Percentiles rank a stretch among this genome's conserved stretches.
These are phyloP conservation scores for Planoprotostelium fungivorum DNA, from an alignment of 78 protist genomes.

Conservation along the genomic window DNA sequence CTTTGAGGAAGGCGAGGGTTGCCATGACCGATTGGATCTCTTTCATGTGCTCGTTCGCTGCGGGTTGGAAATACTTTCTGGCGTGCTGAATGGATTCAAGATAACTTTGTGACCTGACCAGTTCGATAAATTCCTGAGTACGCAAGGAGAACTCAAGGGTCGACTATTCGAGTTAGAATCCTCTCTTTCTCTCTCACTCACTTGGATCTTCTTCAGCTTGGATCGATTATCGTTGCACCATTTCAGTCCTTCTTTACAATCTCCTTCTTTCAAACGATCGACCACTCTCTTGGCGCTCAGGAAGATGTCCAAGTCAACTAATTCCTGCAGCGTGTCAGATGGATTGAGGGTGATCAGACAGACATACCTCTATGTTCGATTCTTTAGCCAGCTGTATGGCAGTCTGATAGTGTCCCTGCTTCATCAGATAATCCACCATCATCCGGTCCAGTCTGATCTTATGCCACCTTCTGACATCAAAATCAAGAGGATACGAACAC, in stretches of 20 bases:
- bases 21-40: slow-evolving; percentile 69
- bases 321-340: no score
- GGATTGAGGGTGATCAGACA: no score
- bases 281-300: slow-evolving; percentile 42
- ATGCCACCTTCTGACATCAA: background rate
- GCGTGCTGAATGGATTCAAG: slow-evolving; percentile 12
- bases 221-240: slow-evolving; percentile 70
- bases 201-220: slow-evolving; percentile 42
- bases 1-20: slow-evolving; percentile 32
- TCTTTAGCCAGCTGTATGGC: slow-evolving; percentile 29
- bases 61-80: slow-evolving; percentile 40
- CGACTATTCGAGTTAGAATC: background rate
- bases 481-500: background rate
- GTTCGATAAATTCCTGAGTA: slow-evolving; percentile 66
- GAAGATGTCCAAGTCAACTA: slow-evolving; percentile 61
- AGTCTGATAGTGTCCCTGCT: slow-evolving; percentile 43
- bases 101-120: slow-evolving; percentile 18
- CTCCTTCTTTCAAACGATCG: slow-evolving; percentile 27
- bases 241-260: slow-evolving; percentile 60
- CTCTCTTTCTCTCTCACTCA: background rate
- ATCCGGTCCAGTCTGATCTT: slow-evolving; percentile 35
- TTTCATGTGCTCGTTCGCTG: slow-evolving; percentile 29
- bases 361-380: slow-evolving; percentile 27
- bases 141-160: slow-evolving; percentile 60
- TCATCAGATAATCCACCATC: slow-evolving; percentile 49